Evolutionary conservation across 2,329 filamentous ascomycete genomes (phyloP).

Genomic region (Huntiella omanensis): DNA sequence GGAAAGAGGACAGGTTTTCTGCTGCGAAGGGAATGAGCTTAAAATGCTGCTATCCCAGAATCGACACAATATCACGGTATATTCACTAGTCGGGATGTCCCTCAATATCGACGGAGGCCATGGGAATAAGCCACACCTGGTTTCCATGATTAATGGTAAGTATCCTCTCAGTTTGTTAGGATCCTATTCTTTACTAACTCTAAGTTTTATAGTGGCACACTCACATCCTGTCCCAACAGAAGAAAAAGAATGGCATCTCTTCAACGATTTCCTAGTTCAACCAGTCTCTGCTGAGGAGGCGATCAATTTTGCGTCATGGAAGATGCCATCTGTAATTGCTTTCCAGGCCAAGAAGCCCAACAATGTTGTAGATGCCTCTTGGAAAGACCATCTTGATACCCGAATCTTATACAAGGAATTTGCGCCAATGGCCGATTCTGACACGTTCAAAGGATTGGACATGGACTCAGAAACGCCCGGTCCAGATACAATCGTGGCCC

Average conservation of each 20-base stretch:
- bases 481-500: slow-evolving; percentile 58
- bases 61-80: slow-evolving; percentile 66
- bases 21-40: slow-evolving; percentile 83
- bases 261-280: slow-evolving; percentile 90
- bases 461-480: slow-evolving; percentile 44
- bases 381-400: slow-evolving; percentile 72
- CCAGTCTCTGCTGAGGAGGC: slow-evolving; percentile 62
- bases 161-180: slow-evolving; percentile 2
- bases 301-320: slow-evolving; percentile 78
- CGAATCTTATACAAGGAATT: slow-evolving; percentile 62
- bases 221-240: slow-evolving; percentile 24
- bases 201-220: slow-evolving; percentile 7
- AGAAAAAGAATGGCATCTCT: slow-evolving; percentile 74
- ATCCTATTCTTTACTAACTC: neutral
- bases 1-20: slow-evolving; percentile 80
- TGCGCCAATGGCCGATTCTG: slow-evolving; percentile 17
- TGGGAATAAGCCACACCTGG: slow-evolving; percentile 73
- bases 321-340: slow-evolving; percentile 69
- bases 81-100: slow-evolving; percentile 78
- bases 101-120: slow-evolving; percentile 67
- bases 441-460: slow-evolving; percentile 42
- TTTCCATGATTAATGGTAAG: slow-evolving; percentile 73
- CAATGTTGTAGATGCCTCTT: slow-evolving; percentile 66
- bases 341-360: slow-evolving; percentile 71
- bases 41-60: slow-evolving; percentile 61